These are phyloP conservation scores for Cylindricascospora bacillispora DNA, from an alignment of 1,139 yeast species.

Conservation along the genomic window DNA sequence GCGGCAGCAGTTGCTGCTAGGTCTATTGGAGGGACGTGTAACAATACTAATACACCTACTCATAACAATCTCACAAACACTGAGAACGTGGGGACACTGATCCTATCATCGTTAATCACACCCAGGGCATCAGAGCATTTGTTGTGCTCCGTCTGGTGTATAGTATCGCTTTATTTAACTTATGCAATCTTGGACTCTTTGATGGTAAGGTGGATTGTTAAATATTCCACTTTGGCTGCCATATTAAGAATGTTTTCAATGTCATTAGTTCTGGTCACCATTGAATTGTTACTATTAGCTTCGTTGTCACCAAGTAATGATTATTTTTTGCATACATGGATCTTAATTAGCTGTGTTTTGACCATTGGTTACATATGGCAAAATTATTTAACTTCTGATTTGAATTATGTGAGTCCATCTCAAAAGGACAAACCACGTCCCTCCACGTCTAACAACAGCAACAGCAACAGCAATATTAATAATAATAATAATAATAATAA, in stretches of 20 bases:
- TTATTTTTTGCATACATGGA: constrained; percentile 83
- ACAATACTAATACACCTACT: too few relatives aligned
- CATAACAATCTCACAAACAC: too few relatives aligned
- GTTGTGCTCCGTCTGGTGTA: constrained; percentile 66
- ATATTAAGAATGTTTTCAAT: constrained; percentile 74
- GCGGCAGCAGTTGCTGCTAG: too few relatives aligned
- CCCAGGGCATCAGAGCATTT: constrained; percentile 61
- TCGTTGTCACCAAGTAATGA: constrained; percentile 42
- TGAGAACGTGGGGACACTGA: constrained; percentile 4
- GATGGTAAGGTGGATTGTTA: constrained; percentile 88
- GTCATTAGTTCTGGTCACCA: constrained; percentile 58
- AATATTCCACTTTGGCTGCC: constrained; percentile 79
- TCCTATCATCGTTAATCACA: constrained; percentile 31
- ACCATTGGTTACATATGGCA: constrained; percentile 79
- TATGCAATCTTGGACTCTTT: constrained; percentile 79
- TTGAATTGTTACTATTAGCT: constrained; percentile 54
- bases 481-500: not conserved
- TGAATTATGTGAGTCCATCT: constrained; percentile 43
- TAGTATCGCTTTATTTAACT: constrained; percentile 75
- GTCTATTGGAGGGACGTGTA: too few relatives aligned
- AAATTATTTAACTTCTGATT: constrained; percentile 77
- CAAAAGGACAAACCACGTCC: constrained; percentile 8
- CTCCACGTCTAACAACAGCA: constrained; percentile 1
- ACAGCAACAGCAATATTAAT: not conserved
- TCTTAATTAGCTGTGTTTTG: constrained; percentile 68